Evolutionary conservation across 345 rosid species (phyloP).

Genomic region (Euphorbia tirucalli): DNA sequence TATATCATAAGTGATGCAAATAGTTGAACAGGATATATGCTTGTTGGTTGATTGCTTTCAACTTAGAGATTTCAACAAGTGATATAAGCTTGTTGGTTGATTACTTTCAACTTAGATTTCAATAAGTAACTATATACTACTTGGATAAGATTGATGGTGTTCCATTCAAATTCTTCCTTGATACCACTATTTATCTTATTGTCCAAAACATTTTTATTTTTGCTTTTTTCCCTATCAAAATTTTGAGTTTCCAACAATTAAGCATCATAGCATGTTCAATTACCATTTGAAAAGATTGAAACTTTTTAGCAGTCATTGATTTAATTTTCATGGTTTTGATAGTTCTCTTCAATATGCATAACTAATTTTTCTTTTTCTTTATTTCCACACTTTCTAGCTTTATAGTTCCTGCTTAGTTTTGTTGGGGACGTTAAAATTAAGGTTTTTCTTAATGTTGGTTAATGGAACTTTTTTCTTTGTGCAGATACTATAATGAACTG

Average conservation of each 20-base stretch:
- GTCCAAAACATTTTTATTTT: not conserved
- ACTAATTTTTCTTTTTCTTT: not conserved
- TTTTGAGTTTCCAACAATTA: not conserved
- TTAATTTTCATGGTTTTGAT: not conserved
- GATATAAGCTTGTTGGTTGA: not conserved
- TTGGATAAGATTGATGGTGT: constrained; percentile 6
- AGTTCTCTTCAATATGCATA: not conserved
- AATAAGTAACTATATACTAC: not conserved
- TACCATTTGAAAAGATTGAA: constrained; percentile 7
- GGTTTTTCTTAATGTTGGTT: not conserved
- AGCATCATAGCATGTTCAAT: not conserved
- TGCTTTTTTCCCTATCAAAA: not conserved
- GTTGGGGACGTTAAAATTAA: not conserved
- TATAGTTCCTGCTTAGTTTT: not conserved
- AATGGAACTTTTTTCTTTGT: constrained; percentile 15
- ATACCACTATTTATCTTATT: not conserved
- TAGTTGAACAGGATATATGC: not conserved
- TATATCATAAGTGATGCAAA: not conserved
- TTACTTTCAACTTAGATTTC: not conserved
- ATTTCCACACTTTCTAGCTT: not conserved
- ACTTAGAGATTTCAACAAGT: not conserved
- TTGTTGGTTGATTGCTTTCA: not conserved
- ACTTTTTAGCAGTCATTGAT: not conserved
- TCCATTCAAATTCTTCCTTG: not conserved
- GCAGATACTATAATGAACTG: constrained; percentile 84